Evolutionary conservation across 371 early-diverging fungal genomes (phyloP), one percentile per base, ranked within the genome.

Genomic region (Apophysomyces elegans): DNA sequence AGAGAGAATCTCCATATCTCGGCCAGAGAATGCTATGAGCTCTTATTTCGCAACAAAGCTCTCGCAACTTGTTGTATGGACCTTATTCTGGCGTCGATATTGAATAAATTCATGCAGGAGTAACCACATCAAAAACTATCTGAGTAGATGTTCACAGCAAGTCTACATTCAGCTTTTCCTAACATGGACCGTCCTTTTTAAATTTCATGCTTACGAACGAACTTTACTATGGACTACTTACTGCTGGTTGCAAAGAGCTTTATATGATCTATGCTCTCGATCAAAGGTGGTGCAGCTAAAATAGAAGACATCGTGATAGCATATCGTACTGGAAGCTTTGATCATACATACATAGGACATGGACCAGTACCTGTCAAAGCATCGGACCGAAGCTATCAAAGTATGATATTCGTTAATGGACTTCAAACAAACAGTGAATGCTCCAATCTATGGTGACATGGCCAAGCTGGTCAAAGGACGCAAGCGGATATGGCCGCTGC

Each of bases 291-390:
- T 14, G 18, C 18, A 18, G 16, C 18, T 16, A 47, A 47, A 47
- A 47, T 1, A 47, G 4, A 47, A n/a, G 47, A 47, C 43, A 43
- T 43, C 14, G 43, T 43, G 9, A 0, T 43, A 14, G 43, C 43
- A 21, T 21, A 47, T n/a, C 7, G 47, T 7, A n/a, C n/a, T n/a
- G 47, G 2, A 47, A 9, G 2, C 11, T 47, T 47, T 16, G 16
- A 21, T 16, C 47, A 47, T 47, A 47, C 47, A 7, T 16, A 47
- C 4, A n/a, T 47, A 16, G 47, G n/a, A 47, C 47, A 47, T 18
- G 7, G 16, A 4, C 47, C 47, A n/a, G 47, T 47, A 14, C 47
- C 47, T 47, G 47, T 47, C 47, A 47, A 47, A n/a, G n/a, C 47
- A 7, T 47, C 16, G 7, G 47, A 7, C 18, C n/a, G n/a, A 21